Evolutionary conservation across 768 basidiomycete genomes (phyloP).

Genomic region (Tremella yokohamensis): DNA sequence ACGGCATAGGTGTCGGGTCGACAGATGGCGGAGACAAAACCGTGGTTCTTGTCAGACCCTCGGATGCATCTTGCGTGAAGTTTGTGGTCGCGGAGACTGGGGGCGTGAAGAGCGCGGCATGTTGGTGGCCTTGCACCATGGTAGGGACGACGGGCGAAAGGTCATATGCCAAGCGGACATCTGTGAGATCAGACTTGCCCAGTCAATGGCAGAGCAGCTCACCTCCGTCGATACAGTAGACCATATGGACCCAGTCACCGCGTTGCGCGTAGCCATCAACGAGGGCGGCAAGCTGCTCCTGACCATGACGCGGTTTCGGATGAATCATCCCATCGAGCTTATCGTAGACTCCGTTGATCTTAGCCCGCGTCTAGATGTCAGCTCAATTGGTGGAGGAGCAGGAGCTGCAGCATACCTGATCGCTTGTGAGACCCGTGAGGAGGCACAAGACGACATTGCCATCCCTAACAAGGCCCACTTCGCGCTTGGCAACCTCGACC

Average conservation of each 20-base stretch:
- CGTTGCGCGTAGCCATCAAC: slow-evolving; percentile 18
- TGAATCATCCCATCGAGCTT: slow-evolving; percentile 26
- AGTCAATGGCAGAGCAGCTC: neutral
- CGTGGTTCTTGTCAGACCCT: neutral
- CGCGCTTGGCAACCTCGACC: slow-evolving; percentile 18
- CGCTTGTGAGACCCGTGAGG: slow-evolving; percentile 10
- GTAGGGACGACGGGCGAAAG: neutral
- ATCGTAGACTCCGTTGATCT: slow-evolving; percentile 13
- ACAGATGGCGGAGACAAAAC: neutral
- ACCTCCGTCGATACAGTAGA: slow-evolving; percentile 6
- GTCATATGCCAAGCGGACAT: neutral
- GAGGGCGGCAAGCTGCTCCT: slow-evolving; percentile 18
- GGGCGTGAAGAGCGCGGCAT: neutral
- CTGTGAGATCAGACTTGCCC: neutral
- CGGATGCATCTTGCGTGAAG: neutral
- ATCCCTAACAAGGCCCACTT: slow-evolving; percentile 23
- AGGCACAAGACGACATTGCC: slow-evolving; percentile 25
- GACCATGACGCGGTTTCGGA: slow-evolving; percentile 10
- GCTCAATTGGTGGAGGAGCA: neutral
- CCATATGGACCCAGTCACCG: slow-evolving; percentile 23
- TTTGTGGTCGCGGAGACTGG: neutral
- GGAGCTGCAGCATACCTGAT: slow-evolving; percentile 19
- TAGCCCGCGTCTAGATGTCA: slow-evolving; percentile 13
- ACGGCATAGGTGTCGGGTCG: neutral
- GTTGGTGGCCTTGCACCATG: neutral